phyloP scores from a whole-genome alignment of 805 yeast genomes.

The Ogataea naganishii region DNA sequence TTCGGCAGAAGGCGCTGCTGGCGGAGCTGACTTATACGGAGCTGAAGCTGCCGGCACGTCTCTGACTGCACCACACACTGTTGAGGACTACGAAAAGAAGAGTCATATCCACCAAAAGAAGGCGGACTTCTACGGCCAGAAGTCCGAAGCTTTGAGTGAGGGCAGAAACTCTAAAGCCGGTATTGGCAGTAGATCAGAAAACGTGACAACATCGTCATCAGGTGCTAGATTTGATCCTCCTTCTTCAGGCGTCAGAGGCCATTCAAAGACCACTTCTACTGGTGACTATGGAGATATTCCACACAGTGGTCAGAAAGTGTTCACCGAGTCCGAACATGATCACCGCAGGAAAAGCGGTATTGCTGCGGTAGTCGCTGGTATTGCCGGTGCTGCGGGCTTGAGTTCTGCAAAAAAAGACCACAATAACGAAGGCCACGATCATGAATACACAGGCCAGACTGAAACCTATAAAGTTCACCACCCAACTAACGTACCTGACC shows the following conservation, averaged over 20 bases:
- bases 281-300: constrained; percentile 1
- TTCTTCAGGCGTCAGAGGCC: neutral
- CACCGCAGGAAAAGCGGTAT: too few relatives aligned
- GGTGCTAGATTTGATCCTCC: constrained; percentile 3
- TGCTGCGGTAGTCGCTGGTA: too few relatives aligned
- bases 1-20: neutral
- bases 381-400: constrained; percentile 1
- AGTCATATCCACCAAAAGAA: neutral
- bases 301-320: neutral
- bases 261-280: neutral
- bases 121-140: neutral
- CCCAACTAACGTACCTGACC: too few relatives aligned
- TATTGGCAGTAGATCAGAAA: neutral
- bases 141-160: too few relatives aligned
- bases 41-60: constrained; percentile 5
- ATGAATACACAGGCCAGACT: too few relatives aligned
- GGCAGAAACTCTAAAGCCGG: too few relatives aligned
- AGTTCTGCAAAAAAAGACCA: too few relatives aligned
- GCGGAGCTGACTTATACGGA: constrained; percentile 4
- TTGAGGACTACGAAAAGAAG: neutral
- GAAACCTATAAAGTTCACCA: too few relatives aligned
- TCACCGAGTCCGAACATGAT: neutral
- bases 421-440: too few relatives aligned
- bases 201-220: neutral
- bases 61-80: neutral